Conservation (phyloP, 495 filamentous ascomycete species). For the Hypomontagnella submonticulosa region DNA sequence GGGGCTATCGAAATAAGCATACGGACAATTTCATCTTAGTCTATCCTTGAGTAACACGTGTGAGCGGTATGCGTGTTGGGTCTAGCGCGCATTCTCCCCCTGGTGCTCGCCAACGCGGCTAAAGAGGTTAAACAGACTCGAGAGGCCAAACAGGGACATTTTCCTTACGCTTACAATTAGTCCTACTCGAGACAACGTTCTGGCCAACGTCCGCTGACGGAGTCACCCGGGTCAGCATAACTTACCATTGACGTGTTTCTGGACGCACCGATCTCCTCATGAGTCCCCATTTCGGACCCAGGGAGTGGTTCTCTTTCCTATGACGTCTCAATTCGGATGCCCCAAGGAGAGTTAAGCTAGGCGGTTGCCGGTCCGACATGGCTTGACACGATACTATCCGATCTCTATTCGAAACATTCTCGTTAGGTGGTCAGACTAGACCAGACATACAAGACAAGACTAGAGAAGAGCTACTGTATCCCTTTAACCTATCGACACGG, state of each 20-base stretch:
- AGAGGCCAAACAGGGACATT: constrained; percentile 27
- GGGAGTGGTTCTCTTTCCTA: neutral
- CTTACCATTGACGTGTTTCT: constrained; percentile 24
- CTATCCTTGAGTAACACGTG: constrained; percentile 25
- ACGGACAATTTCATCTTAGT: constrained; percentile 21
- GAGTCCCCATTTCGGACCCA: constrained; percentile 9
- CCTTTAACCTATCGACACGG: too few species aligned
- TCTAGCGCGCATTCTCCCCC: constrained; percentile 33
- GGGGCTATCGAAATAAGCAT: constrained; percentile 29
- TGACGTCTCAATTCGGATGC: neutral
- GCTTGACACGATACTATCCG: constrained; percentile 5
- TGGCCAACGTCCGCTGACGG: constrained; percentile 25
- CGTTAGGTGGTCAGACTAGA: neutral
- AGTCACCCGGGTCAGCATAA: constrained; percentile 29
- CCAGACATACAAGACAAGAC: constrained; percentile 1
- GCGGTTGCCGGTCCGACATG: constrained; percentile 19
- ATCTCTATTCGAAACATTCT: constrained; percentile 4
- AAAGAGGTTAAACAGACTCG: constrained; percentile 48
- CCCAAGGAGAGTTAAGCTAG: constrained; percentile 8
- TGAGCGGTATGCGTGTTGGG: constrained; percentile 18
- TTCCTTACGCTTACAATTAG: constrained; percentile 15
- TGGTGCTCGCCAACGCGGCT: constrained; percentile 41
- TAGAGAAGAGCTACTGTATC: too few species aligned
- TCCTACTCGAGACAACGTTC: constrained; percentile 24
- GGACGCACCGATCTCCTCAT: constrained; percentile 12